Evolutionary conservation across 2,329 filamentous ascomycete species (phyloP), one percentile per base, ranked within the genome.

Genomic region (Hymenoscyphus scutula): DNA sequence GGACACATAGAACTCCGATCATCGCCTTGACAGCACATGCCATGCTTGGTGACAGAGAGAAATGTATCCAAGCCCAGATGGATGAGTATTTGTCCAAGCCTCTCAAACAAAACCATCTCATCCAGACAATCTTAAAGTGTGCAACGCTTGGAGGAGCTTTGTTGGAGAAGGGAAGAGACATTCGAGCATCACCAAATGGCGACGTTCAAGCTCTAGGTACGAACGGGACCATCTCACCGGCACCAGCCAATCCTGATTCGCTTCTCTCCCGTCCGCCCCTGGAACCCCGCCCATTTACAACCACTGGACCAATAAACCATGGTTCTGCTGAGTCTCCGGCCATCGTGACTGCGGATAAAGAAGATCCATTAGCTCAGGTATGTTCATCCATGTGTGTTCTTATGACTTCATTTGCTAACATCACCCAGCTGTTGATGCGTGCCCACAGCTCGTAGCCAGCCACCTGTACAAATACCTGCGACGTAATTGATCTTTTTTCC

Each of bases 41-140:
- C 70, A 99, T 99, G 95, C 88, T 98, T 80, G 95, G 95, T 68
- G 95, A 99, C 74, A 87, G 95, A 57, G 95, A 99, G 76, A 97
- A 96, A 81, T 99, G 95, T 76, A 96, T 99, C 65, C 92, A 97
- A 75, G 95, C 94, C 10, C 92, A 98, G 79, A 99, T 99, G 95
- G 95, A 99, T 76, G 95, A 99, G 76, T 99, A 99, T 74, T 81
- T 99, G 51, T 97, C 94, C 19, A 99, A 99, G 76, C 94, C 94
- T 29, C 81, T 98, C 65, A 96, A 97, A 77, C 94, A 97, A 74
- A 97, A 96, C 75, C 92, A 97, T 76, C 88, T 98, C 73, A 97
- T 98, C 72, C 94, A 98, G 79, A 97, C 93, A 0, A 98, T 99
- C 64, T 84, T 98, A 67, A 97, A 97, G 76, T 98, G 94, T 74